Base-by-base conservation (phyloP, 1,139 yeast genomes). In the Hyphopichia buzzinii region DNA sequence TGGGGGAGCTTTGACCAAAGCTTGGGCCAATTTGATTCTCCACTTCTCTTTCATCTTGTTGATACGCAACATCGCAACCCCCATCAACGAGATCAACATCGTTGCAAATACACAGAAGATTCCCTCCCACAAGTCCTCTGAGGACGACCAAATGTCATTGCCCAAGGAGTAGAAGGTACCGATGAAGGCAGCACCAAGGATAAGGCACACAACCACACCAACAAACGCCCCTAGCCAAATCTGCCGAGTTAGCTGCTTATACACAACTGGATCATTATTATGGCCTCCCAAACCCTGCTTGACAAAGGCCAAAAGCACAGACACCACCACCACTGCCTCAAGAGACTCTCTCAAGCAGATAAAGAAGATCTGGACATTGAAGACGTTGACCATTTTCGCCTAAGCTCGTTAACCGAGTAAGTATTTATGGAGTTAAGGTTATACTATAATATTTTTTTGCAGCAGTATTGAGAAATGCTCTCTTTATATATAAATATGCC, bases 71-170 rank as follows among this genome's bases (percentile, higher is more conserved):
- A 90, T 85, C 54, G 95, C 94, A 49, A 90, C 67, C 36, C 97
- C 97, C 97, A 90, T 89, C 33, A 81, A 52, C 3, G 96, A 80
- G 44, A 90, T 90, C 57, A 90, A 77, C 17, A 85, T 69, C 0
- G 94, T 77, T 1, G 97, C 97, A 50, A 90, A 74, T 24, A 89
- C 66, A 57, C 89, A 83, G 54, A 90, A 80, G 26, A 84, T 74
- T 56, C 96, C 97, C 67, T 90, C 97, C 87, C 96, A 90, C 41
- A 89, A 74, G 57, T 90, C 96, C 59, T 90, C 97, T 34, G 95
- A 80, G 30, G 68, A 58, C 13, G 88, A 64, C 97, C 97, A 90
- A 44, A 89, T 66, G 69, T 90, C 94, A 25, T 79, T 77, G 37
- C 87, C 88, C 30, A 88, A 71, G 27, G 82, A 63, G 54, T 90